Percentiles rank a stretch among this genome's conserved stretches.
These are phyloP conservation scores for Cystofilobasidium bisporidii DNA, from an alignment of 768 basidiomycete genomes.

Conservation along the genomic window DNA sequence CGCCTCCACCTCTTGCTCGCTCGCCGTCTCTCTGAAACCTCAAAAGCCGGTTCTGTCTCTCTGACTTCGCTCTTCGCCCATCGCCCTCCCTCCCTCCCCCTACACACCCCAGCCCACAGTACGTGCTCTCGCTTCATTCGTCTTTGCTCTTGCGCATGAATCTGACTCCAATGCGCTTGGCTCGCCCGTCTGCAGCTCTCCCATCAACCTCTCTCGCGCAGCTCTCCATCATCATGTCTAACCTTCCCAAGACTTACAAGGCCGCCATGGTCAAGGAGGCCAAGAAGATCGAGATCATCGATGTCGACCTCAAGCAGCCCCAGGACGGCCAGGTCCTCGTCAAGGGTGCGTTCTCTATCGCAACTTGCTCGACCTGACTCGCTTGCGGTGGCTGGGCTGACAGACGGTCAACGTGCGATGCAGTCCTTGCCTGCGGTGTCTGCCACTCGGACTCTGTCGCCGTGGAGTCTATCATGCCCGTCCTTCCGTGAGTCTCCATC, in stretches of 20 bases:
- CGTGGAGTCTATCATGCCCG: conserved; percentile 18
- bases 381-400: background rate
- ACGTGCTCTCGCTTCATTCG: no score
- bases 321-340: conserved; percentile 28
- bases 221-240: background rate
- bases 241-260: conserved; percentile 31
- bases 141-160: no score
- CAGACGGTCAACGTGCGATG: no score
- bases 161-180: no score
- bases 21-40: no score
- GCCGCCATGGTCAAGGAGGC: conserved; percentile 16
- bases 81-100: no score
- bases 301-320: conserved; percentile 30
- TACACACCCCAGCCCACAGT: no score
- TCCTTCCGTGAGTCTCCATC: background rate
- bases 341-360: conserved; percentile 8
- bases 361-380: background rate
- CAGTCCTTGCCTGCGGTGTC: conserved; percentile 11
- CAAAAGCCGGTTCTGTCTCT: no score
- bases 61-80: no score
- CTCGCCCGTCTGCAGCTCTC: no score
- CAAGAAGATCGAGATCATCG: conserved; percentile 19
- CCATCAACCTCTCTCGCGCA: background rate
- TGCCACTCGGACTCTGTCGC: conserved; percentile 25
- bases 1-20: no score